Percentiles rank a stretch among this genome's conserved stretches.
These are phyloP conservation scores for Trichoderma sp. DNA, from an alignment of 2,329 filamentous ascomycete genomes.

Conservation along the genomic window DNA sequence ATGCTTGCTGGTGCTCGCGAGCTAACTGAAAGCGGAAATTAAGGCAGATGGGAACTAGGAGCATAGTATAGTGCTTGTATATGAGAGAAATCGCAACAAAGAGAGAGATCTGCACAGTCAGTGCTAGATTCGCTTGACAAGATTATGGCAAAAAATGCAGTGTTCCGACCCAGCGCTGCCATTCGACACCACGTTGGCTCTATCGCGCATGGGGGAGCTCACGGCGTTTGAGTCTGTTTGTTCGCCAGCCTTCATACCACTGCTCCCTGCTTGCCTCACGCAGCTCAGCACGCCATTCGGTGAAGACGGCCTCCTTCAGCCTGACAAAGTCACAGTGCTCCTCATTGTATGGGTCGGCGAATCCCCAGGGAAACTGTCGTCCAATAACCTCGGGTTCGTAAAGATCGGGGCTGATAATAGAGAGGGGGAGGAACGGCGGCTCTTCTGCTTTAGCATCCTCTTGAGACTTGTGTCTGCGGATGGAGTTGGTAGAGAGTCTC, in stretches of 20 bases:
- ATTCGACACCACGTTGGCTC: conserved; percentile 16
- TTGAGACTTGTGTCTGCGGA: conserved; percentile 51
- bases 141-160: conserved; percentile 21
- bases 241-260: conserved; percentile 97
- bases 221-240: conserved; percentile 63
- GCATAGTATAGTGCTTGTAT: not conserved
- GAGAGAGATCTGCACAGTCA: not conserved
- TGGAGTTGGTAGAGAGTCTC: conserved; percentile 52
- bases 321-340: conserved; percentile 93
- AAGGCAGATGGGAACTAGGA: conserved; percentile 9
- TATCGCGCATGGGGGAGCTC: conserved; percentile 47
- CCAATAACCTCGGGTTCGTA: conserved; percentile 82
- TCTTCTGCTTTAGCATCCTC: conserved; percentile 54
- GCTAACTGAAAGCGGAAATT: conserved; percentile 8
- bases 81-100: conserved; percentile 9
- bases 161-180: not conserved
- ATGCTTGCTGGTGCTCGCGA: conserved; percentile 1
- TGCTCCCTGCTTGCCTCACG: conserved; percentile 87
- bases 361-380: conserved; percentile 93
- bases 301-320: conserved; percentile 89
- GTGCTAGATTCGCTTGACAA: conserved; percentile 19
- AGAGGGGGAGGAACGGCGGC: conserved; percentile 79
- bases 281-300: conserved; percentile 88
- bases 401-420: conserved; percentile 89
- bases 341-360: conserved; percentile 88